A percentile compares a stretch with the other conserved stretches of the same genome.
phyloP scores from a whole-genome alignment of 768 basidiomycete species.

The Naganishia randhawae region DNA sequence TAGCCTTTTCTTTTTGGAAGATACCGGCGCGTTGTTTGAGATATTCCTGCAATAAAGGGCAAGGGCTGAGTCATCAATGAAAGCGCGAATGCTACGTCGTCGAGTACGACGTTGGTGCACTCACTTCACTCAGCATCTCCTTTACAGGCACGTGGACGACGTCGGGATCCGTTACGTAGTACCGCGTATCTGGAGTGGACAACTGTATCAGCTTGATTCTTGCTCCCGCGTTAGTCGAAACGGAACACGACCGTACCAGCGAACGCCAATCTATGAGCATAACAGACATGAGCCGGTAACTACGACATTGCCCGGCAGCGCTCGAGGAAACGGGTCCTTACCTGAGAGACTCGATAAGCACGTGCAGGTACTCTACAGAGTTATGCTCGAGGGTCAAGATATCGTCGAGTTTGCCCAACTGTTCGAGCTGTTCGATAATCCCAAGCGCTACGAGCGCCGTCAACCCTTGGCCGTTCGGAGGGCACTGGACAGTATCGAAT shows the following conservation, averaged over 20 bases:
- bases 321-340: constrained; percentile 65
- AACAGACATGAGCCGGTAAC: background rate
- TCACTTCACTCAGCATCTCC: constrained; percentile 77
- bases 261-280: constrained; percentile 57
- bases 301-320: background rate
- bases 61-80: background rate
- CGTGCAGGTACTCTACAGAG: constrained; percentile 81
- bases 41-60: constrained; percentile 63
- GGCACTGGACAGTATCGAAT: constrained; percentile 77
- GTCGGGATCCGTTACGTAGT: constrained; percentile 89
- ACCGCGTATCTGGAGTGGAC: constrained; percentile 64
- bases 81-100: background rate
- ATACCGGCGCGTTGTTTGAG: constrained; percentile 72
- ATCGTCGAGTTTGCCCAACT: constrained; percentile 64
- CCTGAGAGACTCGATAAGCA: constrained; percentile 74
- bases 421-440: constrained; percentile 81
- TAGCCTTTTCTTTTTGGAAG: constrained; percentile 67
- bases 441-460: constrained; percentile 90
- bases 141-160: constrained; percentile 71
- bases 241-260: constrained; percentile 57
- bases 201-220: background rate
- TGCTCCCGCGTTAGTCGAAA: background rate
- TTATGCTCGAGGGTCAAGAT: constrained; percentile 82
- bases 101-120: background rate
- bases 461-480: constrained; percentile 96